Conservation (phyloP, 176 grass and related monocot species). For the Eleusine coracana region DNA sequence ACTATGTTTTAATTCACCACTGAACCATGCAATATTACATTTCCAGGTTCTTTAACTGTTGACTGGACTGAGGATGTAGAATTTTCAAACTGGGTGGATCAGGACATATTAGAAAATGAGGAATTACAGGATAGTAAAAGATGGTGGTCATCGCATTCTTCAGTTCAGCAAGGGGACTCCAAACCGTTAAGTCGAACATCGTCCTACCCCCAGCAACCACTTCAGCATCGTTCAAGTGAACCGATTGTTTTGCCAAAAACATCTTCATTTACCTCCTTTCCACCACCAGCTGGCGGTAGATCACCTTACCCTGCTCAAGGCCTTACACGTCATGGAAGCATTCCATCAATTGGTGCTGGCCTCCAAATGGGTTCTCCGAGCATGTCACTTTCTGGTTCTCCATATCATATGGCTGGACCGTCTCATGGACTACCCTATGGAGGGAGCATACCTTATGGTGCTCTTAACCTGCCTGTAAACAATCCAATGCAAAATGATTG, state of each 20-base stretch:
- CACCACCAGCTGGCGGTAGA: conserved; percentile 51
- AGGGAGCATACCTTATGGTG: conserved; percentile 58
- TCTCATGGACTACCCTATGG: conserved; percentile 73
- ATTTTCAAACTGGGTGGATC: conserved; percentile 68
- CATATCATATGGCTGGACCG: conserved; percentile 66
- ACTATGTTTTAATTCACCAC: neutral
- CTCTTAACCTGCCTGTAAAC: conserved; percentile 53
- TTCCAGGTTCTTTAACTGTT: conserved; percentile 89
- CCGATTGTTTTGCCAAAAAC: conserved; percentile 65
- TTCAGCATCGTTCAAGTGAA: conserved; percentile 72
- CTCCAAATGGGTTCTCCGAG: conserved; percentile 63
- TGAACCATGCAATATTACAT: conserved; percentile 39
- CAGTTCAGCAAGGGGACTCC: conserved; percentile 56
- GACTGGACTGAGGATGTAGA: conserved; percentile 87
- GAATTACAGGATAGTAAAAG: conserved; percentile 74
- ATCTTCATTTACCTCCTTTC: conserved; percentile 69
- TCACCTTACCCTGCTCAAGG: conserved; percentile 52
- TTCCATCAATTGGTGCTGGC: conserved; percentile 75
- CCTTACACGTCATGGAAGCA: conserved; percentile 95
- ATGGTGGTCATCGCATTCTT: conserved; percentile 71
- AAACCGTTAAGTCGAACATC: conserved; percentile 80
- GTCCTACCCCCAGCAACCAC: conserved; percentile 83
- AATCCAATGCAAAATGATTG: conserved; percentile 53
- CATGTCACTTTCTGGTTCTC: conserved; percentile 63
- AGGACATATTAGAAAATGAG: conserved; percentile 65